Conservation (phyloP, 2,329 filamentous ascomycete species). For the Aspergillus ochraceus region DNA sequence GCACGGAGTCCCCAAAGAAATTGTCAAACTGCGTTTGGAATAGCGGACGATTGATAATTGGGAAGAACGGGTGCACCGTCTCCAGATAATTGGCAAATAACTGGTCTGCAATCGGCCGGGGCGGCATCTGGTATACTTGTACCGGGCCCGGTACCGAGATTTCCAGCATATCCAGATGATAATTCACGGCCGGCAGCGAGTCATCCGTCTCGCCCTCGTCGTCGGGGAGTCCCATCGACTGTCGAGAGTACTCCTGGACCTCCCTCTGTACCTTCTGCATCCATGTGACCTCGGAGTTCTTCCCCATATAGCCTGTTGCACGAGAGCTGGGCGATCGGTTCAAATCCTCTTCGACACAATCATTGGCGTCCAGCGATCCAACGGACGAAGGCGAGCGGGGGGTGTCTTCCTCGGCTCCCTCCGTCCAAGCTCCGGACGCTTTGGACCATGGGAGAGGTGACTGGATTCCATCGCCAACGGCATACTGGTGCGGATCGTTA, state of each 20-base stretch:
- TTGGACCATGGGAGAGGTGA: no score
- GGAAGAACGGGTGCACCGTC: constrained; percentile 40
- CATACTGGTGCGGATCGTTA: no score
- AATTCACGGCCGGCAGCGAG: background rate
- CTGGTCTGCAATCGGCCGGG: constrained; percentile 28
- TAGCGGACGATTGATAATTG: constrained; percentile 38
- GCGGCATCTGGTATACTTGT: constrained; percentile 1
- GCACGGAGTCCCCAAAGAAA: constrained; percentile 25
- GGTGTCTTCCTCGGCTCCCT: background rate
- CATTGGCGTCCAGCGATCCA: background rate
- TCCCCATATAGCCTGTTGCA: background rate
- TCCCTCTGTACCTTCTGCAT: background rate
- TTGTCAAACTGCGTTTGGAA: constrained; percentile 36
- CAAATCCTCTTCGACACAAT: background rate
- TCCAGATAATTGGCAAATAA: constrained; percentile 39
- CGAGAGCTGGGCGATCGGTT: background rate
- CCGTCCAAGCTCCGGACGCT: background rate
- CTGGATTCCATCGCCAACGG: no score
- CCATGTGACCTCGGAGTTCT: background rate
- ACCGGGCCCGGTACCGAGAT: background rate
- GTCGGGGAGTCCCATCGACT: background rate
- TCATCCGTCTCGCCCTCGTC: background rate
- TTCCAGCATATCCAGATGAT: background rate
- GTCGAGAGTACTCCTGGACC: background rate
- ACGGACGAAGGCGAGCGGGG: background rate